Conservation (phyloP, 192 early-diverging fungal species). For the Coemansia sp. region DNA sequence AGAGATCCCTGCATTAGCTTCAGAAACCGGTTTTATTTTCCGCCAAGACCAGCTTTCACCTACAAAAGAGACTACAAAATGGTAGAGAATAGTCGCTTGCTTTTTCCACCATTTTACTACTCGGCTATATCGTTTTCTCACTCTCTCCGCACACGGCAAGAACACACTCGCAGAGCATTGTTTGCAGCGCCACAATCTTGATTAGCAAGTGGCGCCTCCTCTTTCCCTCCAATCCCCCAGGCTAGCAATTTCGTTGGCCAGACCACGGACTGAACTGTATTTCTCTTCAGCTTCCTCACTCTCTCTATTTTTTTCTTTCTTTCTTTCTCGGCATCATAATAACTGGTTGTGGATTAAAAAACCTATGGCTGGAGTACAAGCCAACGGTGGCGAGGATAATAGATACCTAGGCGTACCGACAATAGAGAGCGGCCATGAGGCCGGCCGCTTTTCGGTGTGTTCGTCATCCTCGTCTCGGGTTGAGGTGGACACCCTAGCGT, state of each 20-base stretch:
- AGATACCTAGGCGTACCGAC: background rate
- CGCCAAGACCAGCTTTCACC: background rate
- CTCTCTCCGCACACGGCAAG: background rate
- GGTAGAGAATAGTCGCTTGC: background rate
- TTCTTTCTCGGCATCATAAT: background rate
- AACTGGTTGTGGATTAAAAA: background rate
- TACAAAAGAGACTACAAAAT: background rate
- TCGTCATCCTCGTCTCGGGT: background rate
- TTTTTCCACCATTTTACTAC: background rate
- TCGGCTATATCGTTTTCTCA: background rate
- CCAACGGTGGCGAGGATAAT: background rate
- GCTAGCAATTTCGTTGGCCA: background rate
- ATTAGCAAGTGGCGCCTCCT: background rate
- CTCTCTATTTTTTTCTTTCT: background rate
- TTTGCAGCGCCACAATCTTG: background rate
- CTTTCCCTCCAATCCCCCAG: background rate
- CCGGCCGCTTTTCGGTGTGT: background rate
- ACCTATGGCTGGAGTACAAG: background rate
- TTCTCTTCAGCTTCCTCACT: background rate
- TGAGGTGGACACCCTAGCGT: background rate
- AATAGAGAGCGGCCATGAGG: background rate
- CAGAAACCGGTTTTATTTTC: background rate
- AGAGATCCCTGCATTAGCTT: background rate
- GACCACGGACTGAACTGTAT: background rate
- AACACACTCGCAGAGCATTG: background rate